Evolutionary conservation across 768 basidiomycete species (phyloP), one percentile per base, ranked within the genome.

Genomic region (Gautieria morchelliformis): DNA sequence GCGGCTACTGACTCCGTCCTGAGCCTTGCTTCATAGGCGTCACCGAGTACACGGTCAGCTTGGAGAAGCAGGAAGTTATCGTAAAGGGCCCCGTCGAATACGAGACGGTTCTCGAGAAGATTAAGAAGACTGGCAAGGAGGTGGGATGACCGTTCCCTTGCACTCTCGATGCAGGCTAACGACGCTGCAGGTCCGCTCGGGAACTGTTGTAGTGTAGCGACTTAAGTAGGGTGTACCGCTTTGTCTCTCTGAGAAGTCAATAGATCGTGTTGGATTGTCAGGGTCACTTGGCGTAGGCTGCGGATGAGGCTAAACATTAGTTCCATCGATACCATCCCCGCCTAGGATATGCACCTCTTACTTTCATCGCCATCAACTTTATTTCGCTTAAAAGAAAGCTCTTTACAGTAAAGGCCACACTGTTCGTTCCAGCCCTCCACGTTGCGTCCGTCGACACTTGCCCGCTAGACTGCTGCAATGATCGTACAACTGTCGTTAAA

Each of bases 101-200:
- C 67, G 87, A 90, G 0, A 74, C 75, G 3, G 73, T 92, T 47
- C 70, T 81, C 12, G 83, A 73, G 53, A 87, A 77, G 75, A 90
- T 95, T 66, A 81, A 82, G 78, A 94, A 93, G 80, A 95, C 92
- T 10, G 93, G 93, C 61, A 93, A 93, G 72, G 79, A 89, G 84
- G 91, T 89, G 53, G 22, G 73, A 60, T 5, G 17, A n/a, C 9
- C 20, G 11, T 51, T 12, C 54, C 41, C 50, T 32, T 41, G 37
- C 22, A 44, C 17, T 52, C 24, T 14, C 44, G 15, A 41, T 47
- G 48, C 24, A 22, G 7, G 14, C 8, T 17, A 22, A 44, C n/a
- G 11, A 44, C 19, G 17, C 17, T 44, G n/a, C 61, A 77, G 75
- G 74, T 77, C 33, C 35, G 66, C 59, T 84, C 83, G 54, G 77